Conservation (phyloP, 2,329 filamentous ascomycete species). For the Aaosphaeria arxii region DNA sequence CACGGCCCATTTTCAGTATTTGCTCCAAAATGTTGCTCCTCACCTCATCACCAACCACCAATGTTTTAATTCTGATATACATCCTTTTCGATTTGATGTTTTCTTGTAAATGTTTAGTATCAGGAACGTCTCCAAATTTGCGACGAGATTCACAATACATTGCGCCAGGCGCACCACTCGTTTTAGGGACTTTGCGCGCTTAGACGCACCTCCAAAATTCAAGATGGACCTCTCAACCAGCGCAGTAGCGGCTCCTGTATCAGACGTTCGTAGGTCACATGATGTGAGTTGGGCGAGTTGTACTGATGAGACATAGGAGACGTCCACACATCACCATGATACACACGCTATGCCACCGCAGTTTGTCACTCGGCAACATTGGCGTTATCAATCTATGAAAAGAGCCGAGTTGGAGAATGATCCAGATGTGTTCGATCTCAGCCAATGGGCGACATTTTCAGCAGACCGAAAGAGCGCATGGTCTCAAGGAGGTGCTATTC, state of each 20-base stretch:
- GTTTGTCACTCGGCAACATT: constrained; percentile 33
- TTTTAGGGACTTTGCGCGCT: no score
- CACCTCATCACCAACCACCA: no score
- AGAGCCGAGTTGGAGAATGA: constrained; percentile 50
- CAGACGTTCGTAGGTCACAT: constrained; percentile 31
- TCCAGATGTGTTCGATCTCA: constrained; percentile 42
- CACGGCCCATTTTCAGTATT: no score
- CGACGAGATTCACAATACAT: no score
- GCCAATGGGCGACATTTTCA: constrained; percentile 24
- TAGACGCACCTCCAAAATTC: no score
- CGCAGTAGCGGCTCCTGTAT: not conserved
- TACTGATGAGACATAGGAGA: constrained; percentile 18
- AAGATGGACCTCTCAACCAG: no score
- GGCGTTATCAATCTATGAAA: constrained; percentile 60
- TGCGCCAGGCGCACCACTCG: no score
- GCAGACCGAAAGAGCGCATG: constrained; percentile 30
- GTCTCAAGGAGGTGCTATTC: constrained; percentile 23
- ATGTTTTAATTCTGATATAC: no score
- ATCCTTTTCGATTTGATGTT: no score
- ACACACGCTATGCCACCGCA: constrained; percentile 35
- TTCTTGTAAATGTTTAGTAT: no score
- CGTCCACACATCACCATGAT: constrained; percentile 21
- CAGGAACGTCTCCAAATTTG: no score
- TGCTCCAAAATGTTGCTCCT: no score
- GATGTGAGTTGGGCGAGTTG: constrained; percentile 11